phyloP scores from a whole-genome alignment of 2,329 filamentous ascomycete genomes.

The Orbilia quercus region DNA sequence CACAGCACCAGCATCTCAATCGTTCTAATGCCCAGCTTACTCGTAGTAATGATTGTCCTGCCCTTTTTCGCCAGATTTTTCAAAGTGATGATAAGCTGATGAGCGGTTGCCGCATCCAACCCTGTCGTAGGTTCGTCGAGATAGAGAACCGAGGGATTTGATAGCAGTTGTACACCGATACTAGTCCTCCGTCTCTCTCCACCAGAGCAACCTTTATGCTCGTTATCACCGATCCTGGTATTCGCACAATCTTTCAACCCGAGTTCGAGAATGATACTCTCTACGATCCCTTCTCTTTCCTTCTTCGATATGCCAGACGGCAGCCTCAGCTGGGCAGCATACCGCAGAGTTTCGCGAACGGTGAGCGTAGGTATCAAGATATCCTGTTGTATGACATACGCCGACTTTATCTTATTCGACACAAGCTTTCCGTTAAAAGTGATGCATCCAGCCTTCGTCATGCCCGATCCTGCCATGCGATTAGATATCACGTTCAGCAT shows the following conservation, averaged over 20 bases:
- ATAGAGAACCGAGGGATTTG: constrained; percentile 80
- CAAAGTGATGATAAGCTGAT: constrained; percentile 76
- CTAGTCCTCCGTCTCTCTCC: constrained; percentile 81
- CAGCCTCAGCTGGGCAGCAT: constrained; percentile 77
- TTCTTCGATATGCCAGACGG: constrained; percentile 71
- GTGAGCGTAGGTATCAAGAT: constrained; percentile 78
- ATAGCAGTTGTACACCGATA: constrained; percentile 81
- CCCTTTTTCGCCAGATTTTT: constrained; percentile 76
- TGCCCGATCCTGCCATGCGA: constrained; percentile 71
- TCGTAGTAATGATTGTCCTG: constrained; percentile 77
- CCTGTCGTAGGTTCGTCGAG: constrained; percentile 83
- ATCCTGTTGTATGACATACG: constrained; percentile 82
- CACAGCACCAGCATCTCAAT: constrained; percentile 13
- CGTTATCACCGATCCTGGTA: constrained; percentile 76
- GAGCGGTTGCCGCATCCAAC: constrained; percentile 80
- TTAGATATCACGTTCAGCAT: constrained; percentile 78
- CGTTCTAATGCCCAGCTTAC: constrained; percentile 24
- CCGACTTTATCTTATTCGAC: constrained; percentile 70
- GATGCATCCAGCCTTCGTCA: constrained; percentile 67
- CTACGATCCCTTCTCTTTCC: constrained; percentile 74
- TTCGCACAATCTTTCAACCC: constrained; percentile 81
- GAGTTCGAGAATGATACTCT: constrained; percentile 80
- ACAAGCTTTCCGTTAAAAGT: constrained; percentile 72
- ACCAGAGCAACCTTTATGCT: constrained; percentile 80
- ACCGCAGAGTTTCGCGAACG: constrained; percentile 78